Evolutionary conservation across 1,139 yeast genomes (phyloP).

Genomic region (Pneumocystis canis): DNA sequence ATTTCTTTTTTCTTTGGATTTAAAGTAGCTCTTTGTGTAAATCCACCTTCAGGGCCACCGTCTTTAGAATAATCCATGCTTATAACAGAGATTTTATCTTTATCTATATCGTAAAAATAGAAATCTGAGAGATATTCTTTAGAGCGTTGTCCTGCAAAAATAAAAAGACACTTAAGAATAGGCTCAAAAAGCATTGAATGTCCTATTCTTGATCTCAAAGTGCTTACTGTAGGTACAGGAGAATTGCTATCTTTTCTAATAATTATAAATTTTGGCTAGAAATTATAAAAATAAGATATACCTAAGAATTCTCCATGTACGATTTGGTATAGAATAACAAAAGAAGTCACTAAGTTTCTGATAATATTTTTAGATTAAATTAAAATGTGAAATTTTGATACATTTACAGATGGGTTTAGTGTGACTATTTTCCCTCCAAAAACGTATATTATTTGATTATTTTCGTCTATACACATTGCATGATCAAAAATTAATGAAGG

Average conservation of each 20-base stretch:
- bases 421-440: constrained; percentile 2
- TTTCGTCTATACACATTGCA: constrained; percentile 4
- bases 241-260: not conserved
- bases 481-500: constrained; percentile 5
- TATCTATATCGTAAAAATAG: not conserved
- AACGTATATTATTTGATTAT: not conserved
- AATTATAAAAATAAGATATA: not conserved
- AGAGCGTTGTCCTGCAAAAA: not conserved
- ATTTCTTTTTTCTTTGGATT: not conserved
- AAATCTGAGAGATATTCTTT: not conserved
- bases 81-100: not conserved
- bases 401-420: not conserved
- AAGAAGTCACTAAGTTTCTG: not conserved
- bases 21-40: not conserved
- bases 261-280: not conserved
- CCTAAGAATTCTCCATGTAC: not conserved
- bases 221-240: not conserved
- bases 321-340: not conserved
- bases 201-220: not conserved
- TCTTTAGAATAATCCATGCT: not conserved
- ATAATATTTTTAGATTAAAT: not conserved
- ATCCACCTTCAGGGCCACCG: not conserved
- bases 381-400: not conserved
- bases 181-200: constrained; percentile 1
- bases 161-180: not conserved